Base-by-base conservation (phyloP, 1,139 yeast species). In the Blastobotrys buckinghamii region DNA sequence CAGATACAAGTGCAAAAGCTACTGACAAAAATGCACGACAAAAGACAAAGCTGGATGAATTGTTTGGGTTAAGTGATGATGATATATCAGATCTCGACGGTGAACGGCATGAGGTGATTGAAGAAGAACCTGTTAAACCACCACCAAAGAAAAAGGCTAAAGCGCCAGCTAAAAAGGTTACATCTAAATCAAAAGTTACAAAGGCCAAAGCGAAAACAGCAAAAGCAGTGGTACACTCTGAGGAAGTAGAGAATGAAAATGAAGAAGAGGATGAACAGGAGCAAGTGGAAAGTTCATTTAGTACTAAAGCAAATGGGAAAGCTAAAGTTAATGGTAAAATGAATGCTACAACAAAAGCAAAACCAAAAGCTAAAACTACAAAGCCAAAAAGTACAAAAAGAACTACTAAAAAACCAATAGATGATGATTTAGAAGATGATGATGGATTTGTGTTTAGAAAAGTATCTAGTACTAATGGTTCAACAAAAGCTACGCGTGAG, bases 371-470 rank as follows among this genome's bases (percentile, higher is more conserved):
- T 33, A 22, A 17, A 26, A 24, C 46, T n/a, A 26, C 44, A n/a
- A 41, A 42, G 39, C 19, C 37, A 34, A 42, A 49, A 47, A 36
- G 10, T 19, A 29, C 7, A 40, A 24, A 8, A 12, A 39, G 7
- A 36, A 22, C 34, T 2, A 22, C 6, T 12, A 40, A 44, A 24
- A 37, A 30, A 24, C 32, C 9, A 29, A 29, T 9, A 6, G 32
- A 55, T 33, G 60, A 56, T 10, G 53, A 56, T 49, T 12, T 17
- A 12, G 57, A 55, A 43, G 59, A 54, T 42, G 60, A 57, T 35
- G 60, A 57, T 34, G 59, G 59, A 34, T 56, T 57, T 43, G 57
- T 57, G 42, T 56, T 56, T 38, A 54, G 54, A 39, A 50, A 58
- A 19, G 32, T 26, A 8, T 24, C 26, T 16, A 29, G 29, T 15